These are phyloP conservation scores for Calonectria multiphialidica DNA, from an alignment of 2,329 filamentous ascomycete genomes.

Conservation along the genomic window DNA sequence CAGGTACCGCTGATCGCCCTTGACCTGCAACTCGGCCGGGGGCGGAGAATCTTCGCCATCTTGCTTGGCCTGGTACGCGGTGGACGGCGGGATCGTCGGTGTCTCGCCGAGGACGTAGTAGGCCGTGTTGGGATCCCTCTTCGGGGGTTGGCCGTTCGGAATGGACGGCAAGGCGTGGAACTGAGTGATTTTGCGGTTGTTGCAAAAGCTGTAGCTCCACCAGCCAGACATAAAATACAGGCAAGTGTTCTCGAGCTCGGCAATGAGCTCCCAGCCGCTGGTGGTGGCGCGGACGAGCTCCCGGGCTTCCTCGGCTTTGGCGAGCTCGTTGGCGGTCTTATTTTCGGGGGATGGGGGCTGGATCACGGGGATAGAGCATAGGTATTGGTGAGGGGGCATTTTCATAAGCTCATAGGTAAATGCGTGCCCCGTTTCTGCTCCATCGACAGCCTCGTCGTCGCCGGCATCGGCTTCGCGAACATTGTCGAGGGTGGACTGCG, in stretches of 20 bases:
- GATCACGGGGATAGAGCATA: conserved; percentile 87
- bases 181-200: conserved; percentile 87
- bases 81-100: conserved; percentile 48
- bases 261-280: conserved; percentile 84
- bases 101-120: conserved; percentile 82
- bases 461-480: conserved; percentile 41
- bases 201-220: conserved; percentile 98
- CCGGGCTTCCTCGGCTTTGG: conserved; percentile 81
- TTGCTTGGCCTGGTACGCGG: conserved; percentile 39
- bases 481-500: conserved; percentile 54
- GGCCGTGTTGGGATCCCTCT: conserved; percentile 80
- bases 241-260: conserved; percentile 84
- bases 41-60: conserved; percentile 46
- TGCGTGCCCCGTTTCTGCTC: conserved; percentile 21
- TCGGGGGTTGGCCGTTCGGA: conserved; percentile 78
- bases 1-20: conserved; percentile 87
- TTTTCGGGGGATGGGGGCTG: conserved; percentile 68
- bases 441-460: conserved; percentile 47
- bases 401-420: conserved; percentile 81
- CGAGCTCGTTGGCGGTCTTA: conserved; percentile 75
- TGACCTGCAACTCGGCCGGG: conserved; percentile 78
- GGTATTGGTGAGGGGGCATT: conserved; percentile 76
- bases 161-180: conserved; percentile 84
- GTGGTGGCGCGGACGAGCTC: conserved; percentile 83
- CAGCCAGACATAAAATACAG: conserved; percentile 87